Evolutionary conservation across 2,329 filamentous ascomycete species (phyloP), one percentile per base, ranked within the genome.

Genomic region (Diplodia mutila): DNA sequence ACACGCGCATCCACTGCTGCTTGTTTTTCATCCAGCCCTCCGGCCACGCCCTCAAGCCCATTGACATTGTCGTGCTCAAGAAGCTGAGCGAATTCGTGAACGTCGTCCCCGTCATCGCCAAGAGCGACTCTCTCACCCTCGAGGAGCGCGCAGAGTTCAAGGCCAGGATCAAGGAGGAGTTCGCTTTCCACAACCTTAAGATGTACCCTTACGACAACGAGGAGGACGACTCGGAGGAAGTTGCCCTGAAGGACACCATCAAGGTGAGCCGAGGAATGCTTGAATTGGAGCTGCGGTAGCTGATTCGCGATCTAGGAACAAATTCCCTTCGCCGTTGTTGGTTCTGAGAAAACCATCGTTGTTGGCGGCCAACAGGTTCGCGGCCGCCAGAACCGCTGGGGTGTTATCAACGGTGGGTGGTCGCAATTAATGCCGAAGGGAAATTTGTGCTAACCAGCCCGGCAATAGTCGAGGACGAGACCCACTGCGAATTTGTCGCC

Each of bases 121-220:
- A 99, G 87, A 91, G 95, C 68, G 95, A 99, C 81, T 95, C 93
- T 65, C 85, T 99, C 77, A 99, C 95, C 16, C 86, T 97, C 39
- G 94, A 99, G 82, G 95, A 99, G 87, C 91, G 95, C 75, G 89
- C 89, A 79, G 92, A 91, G 61, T 99, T 99, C 89, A 99, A 99
- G 89, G 93, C 97, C 85, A 78, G 83, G 80, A 99, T 99, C 86
- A 97, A 97, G 91, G 95, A 98, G 86, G 95, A 99, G 82, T 99
- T 99, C 80, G 86, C 92, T 68, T 99, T 99, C 91, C 95, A 99
- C 89, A 98, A 98, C 87, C 89, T 99, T 78, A 94, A 97, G 87
- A 99, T 99, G 95, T 99, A 97, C 86, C 95, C 95, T 69, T 99
- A 99, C 81, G 95, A 99, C 82, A 98, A 97, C 79, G 95, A 99